Percentiles rank a stretch among this genome's conserved stretches.
Evolutionary conservation across 768 basidiomycete species (phyloP).

Genomic region (Tricholoma matsutake): DNA sequence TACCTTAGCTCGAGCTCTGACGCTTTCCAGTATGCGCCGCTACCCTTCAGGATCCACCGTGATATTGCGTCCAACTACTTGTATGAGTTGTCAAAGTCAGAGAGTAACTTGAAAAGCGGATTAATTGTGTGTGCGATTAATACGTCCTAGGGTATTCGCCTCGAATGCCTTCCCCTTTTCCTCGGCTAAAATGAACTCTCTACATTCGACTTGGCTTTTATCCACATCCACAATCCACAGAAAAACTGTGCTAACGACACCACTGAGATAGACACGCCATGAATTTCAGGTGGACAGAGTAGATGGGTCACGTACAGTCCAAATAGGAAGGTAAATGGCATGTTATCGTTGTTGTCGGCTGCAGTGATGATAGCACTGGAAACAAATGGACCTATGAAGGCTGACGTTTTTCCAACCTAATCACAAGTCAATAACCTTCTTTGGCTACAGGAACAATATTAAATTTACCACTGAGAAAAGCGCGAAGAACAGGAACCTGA

Average conservation of each 20-base stretch:
- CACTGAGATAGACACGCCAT: conserved; percentile 29
- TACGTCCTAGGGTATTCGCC: neutral
- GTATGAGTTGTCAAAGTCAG: no score
- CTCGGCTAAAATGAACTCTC: conserved; percentile 45
- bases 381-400: conserved; percentile 74
- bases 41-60: no score
- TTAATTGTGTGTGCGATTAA: neutral
- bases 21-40: no score
- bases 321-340: conserved; percentile 75
- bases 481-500: conserved; percentile 71
- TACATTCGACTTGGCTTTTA: conserved; percentile 63
- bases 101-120: neutral
- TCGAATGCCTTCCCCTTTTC: conserved; percentile 7
- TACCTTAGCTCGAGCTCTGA: no score
- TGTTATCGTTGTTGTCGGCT: conserved; percentile 65
- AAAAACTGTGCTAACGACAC: conserved; percentile 52
- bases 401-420: conserved; percentile 71
- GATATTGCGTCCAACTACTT: no score
- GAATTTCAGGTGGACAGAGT: neutral
- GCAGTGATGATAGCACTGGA: conserved; percentile 73
- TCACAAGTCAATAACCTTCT: neutral
- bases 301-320: conserved; percentile 46
- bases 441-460: neutral
- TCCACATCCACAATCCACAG: conserved; percentile 61
- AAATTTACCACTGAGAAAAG: conserved; percentile 60